Conservation (phyloP, 2,329 filamentous ascomycete species). For the Diplodia intermedia region DNA sequence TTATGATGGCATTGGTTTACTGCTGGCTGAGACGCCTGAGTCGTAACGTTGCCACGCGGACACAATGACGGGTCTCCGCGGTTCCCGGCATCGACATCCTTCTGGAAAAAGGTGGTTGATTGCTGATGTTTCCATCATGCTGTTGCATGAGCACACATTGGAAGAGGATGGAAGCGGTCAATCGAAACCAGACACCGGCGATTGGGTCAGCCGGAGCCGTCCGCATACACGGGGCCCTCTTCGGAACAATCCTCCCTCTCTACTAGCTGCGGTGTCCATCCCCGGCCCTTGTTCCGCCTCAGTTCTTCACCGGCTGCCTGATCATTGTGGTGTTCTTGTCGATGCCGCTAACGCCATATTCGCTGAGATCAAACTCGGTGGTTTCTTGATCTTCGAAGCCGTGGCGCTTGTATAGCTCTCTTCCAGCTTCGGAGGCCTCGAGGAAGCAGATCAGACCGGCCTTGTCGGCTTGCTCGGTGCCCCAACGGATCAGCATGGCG, state of each 20-base stretch:
- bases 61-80: neutral
- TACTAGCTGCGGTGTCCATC: neutral
- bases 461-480: constrained; percentile 41
- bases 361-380: constrained; percentile 39
- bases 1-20: neutral
- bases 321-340: constrained; percentile 44
- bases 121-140: neutral
- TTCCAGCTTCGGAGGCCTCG: constrained; percentile 48
- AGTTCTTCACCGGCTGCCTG: constrained; percentile 34
- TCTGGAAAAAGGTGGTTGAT: neutral
- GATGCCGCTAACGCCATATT: constrained; percentile 42
- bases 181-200: no score
- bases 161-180: no score
- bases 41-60: no score
- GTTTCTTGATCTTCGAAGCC: constrained; percentile 41
- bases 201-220: neutral
- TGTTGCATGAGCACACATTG: neutral
- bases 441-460: constrained; percentile 49
- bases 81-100: neutral
- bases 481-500: constrained; percentile 29
- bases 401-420: constrained; percentile 45
- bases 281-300: neutral
- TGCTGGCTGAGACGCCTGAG: neutral
- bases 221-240: neutral
- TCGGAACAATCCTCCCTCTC: no score